phyloP scores from a whole-genome alignment of 1,284 basidiomycete genomes.

The Sphaerobolus stellatus region DNA sequence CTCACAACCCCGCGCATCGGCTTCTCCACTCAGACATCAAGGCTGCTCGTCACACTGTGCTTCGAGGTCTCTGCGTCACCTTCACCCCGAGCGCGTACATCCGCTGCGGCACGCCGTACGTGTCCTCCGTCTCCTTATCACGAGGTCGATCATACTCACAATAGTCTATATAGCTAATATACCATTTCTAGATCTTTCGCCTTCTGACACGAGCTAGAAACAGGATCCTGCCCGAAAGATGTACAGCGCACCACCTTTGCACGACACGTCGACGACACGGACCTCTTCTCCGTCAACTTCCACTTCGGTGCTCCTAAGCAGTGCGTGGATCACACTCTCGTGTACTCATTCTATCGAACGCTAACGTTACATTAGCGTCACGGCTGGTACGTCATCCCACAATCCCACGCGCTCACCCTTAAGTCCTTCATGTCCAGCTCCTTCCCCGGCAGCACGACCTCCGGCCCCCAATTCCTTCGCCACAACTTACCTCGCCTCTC shows the following conservation, averaged over 20 bases:
- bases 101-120: too few species aligned
- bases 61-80: too few species aligned
- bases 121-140: too few species aligned
- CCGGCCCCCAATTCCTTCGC: conserved; percentile 91
- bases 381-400: conserved; percentile 94
- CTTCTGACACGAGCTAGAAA: too few species aligned
- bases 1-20: too few species aligned
- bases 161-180: too few species aligned
- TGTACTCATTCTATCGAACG: neutral
- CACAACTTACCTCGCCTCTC: conserved; percentile 97
- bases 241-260: conserved; percentile 97
- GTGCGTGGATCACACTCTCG: conserved; percentile 4
- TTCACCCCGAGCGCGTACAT: too few species aligned
- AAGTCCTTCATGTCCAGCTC: conserved; percentile 87
- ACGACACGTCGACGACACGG: conserved; percentile 91
- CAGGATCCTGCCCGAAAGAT: too few species aligned
- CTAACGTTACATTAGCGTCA: conserved; percentile 28
- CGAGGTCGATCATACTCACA: too few species aligned
- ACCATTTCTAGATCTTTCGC: too few species aligned
- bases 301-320: conserved; percentile 96
- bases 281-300: conserved; percentile 86
- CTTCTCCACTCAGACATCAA: too few species aligned
- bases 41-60: too few species aligned
- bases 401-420: conserved; percentile 75
- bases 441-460: conserved; percentile 81